Percentiles rank a stretch among this genome's conserved stretches.
phyloP scores from a whole-genome alignment of 129 eudicot genomes.

The Chrysanthemum lavandulifolium region DNA sequence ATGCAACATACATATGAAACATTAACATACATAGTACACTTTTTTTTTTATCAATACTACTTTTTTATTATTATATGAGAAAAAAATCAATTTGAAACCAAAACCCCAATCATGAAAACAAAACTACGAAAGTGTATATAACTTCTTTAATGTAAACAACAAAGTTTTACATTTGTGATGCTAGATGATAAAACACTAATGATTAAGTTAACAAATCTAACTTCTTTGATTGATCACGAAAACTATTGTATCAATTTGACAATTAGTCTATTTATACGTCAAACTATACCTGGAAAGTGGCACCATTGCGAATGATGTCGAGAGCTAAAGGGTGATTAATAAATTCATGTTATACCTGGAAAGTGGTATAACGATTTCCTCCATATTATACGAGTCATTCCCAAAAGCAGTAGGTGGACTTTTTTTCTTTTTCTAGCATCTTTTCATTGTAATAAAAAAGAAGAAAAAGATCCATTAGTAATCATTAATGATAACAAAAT shows the following conservation, averaged over 20 bases:
- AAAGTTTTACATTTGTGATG: no score
- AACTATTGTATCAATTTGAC: background rate
- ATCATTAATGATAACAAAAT: background rate
- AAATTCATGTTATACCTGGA: constrained; percentile 37
- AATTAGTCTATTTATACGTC: background rate
- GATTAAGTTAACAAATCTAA: background rate
- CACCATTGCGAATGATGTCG: constrained; percentile 93
- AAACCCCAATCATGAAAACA: no score
- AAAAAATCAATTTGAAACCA: no score
- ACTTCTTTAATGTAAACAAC: no score
- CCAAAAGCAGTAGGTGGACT: constrained; percentile 35
- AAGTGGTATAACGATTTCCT: constrained; percentile 75
- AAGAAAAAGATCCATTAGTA: background rate
- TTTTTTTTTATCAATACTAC: no score
- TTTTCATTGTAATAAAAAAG: constrained; percentile 23
- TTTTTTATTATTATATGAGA: no score
- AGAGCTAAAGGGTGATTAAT: constrained; percentile 69
- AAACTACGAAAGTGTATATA: no score
- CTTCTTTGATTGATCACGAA: background rate
- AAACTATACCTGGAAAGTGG: constrained; percentile 87
- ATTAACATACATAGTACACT: no score
- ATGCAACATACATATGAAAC: no score
- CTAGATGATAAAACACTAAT: no score
- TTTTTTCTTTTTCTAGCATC: constrained; percentile 51
- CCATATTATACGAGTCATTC: constrained; percentile 72